phyloP scores from a whole-genome alignment of 768 basidiomycete genomes.

The Mycena indigotica region DNA sequence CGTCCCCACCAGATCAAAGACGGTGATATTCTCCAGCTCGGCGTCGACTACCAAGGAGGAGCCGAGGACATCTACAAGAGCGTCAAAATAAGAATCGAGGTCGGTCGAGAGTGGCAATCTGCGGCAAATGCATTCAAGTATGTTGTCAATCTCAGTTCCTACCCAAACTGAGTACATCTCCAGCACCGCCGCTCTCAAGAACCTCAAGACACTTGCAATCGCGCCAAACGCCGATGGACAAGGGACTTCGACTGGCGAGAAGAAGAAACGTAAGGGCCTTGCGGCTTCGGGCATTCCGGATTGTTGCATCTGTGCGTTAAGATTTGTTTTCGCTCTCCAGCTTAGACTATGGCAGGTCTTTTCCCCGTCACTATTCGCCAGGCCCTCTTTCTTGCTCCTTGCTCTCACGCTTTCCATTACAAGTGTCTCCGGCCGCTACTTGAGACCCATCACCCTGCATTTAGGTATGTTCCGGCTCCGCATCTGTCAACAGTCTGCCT shows the following conservation, averaged over 20 bases:
- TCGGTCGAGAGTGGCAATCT: conserved; percentile 88
- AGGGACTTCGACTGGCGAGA: conserved; percentile 24
- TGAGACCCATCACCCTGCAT: conserved; percentile 86
- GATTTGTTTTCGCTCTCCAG: not conserved
- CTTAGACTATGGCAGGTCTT: conserved; percentile 39
- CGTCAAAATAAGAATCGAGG: conserved; percentile 92
- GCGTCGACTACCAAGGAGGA: conserved; percentile 97
- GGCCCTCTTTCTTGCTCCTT: conserved; percentile 96
- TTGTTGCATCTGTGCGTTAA: conserved; percentile 86
- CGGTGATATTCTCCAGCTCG: conserved; percentile 92
- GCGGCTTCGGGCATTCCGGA: conserved; percentile 59
- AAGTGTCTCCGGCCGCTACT: conserved; percentile 95
- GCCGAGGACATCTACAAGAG: conserved; percentile 96
- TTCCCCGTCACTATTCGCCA: conserved; percentile 94
- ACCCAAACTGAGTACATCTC: not conserved
- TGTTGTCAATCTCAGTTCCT: conserved; percentile 22
- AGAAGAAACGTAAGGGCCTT: conserved; percentile 7
- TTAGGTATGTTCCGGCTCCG: conserved; percentile 33
- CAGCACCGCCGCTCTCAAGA: conserved; percentile 72
- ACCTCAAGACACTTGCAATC: conserved; percentile 71
- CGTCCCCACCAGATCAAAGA: conserved; percentile 80
- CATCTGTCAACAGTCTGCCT: not conserved
- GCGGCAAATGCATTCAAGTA: conserved; percentile 89
- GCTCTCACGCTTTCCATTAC: conserved; percentile 95
- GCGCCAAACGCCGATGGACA: conserved; percentile 26